A percentile compares a stretch with the other conserved stretches of the same genome.
Evolutionary conservation across 352 stramenopile genomes (phyloP).

Genomic region (Phytophthora pistaciae): DNA sequence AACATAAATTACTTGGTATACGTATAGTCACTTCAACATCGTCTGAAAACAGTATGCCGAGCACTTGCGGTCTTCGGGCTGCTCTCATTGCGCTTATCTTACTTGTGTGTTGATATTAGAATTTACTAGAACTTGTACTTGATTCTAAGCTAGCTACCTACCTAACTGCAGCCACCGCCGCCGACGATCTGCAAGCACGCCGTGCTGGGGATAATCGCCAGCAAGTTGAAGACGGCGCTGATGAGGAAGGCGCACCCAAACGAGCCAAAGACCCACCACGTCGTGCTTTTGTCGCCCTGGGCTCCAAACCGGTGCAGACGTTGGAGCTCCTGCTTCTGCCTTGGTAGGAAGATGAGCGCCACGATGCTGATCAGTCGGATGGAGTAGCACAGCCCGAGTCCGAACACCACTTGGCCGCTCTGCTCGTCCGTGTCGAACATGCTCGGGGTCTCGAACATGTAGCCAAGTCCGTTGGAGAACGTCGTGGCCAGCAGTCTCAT

Average conservation of each 20-base stretch:
- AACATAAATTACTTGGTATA: too few species aligned
- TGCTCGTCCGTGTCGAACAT: slow-evolving; percentile 26
- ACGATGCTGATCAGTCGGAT: slow-evolving; percentile 51
- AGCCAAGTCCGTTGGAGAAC: slow-evolving; percentile 52
- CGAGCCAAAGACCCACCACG: slow-evolving; percentile 48
- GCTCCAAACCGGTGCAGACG: slow-evolving; percentile 36
- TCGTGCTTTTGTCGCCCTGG: slow-evolving; percentile 32
- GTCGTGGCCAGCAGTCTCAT: slow-evolving; percentile 58
- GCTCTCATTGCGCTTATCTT: too few species aligned
- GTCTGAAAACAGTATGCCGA: too few species aligned
- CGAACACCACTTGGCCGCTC: slow-evolving; percentile 38
- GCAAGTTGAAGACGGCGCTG: slow-evolving; percentile 47
- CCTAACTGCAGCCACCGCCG: slow-evolving; percentile 40
- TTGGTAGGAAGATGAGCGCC: slow-evolving; percentile 50
- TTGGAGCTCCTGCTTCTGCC: slow-evolving; percentile 60
- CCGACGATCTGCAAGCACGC: slow-evolving; percentile 47
- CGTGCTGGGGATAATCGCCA: slow-evolving; percentile 41
- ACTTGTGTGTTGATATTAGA: not conserved
- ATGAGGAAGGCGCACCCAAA: slow-evolving; percentile 42
- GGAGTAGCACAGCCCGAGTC: slow-evolving; percentile 50
- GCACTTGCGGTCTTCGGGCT: too few species aligned
- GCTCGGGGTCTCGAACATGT: slow-evolving; percentile 45
- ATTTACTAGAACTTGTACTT: not conserved
- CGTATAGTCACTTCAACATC: too few species aligned
- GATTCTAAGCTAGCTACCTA: not conserved